Evolutionary conservation across 106 monocot species (phyloP).

Genomic region (Acorus calamus): DNA sequence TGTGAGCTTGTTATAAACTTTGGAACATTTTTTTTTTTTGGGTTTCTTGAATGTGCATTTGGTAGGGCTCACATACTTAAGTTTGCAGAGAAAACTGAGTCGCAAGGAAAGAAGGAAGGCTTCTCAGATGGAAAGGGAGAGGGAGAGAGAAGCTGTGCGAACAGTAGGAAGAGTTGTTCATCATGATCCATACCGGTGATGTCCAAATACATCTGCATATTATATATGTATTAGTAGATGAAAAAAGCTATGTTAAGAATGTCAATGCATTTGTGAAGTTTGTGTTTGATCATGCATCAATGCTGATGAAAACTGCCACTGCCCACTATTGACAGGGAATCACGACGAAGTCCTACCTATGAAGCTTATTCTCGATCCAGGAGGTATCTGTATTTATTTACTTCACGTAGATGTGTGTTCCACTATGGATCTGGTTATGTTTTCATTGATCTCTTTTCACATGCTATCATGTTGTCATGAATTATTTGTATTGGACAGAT

Average conservation of each 20-base stretch:
- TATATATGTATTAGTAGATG: constrained; percentile 1
- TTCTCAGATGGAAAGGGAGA: constrained; percentile 95
- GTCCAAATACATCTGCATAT: background rate
- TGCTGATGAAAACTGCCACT: background rate
- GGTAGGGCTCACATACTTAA: background rate
- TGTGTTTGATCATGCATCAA: background rate
- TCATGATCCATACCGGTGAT: constrained; percentile 87
- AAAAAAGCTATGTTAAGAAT: background rate
- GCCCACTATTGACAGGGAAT: constrained; percentile 35
- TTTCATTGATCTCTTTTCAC: no score
- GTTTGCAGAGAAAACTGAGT: constrained; percentile 77
- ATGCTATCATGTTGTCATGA: no score
- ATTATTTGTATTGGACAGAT: constrained; percentile 27
- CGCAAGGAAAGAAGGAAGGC: constrained; percentile 97
- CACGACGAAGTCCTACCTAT: constrained; percentile 89
- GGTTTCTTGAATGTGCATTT: background rate
- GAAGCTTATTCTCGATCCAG: constrained; percentile 74
- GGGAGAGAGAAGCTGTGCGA: constrained; percentile 66
- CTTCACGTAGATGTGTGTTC: background rate
- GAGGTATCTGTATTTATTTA: constrained; percentile 26
- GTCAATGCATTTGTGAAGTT: background rate
- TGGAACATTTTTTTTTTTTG: background rate
- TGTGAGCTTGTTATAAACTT: constrained; percentile 35
- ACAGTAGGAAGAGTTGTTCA: constrained; percentile 49
- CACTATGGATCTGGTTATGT: no score